Evolutionary conservation across 371 early-diverging fungal species (phyloP).

Genomic region (Thermomucor indicae-seudaticae): DNA sequence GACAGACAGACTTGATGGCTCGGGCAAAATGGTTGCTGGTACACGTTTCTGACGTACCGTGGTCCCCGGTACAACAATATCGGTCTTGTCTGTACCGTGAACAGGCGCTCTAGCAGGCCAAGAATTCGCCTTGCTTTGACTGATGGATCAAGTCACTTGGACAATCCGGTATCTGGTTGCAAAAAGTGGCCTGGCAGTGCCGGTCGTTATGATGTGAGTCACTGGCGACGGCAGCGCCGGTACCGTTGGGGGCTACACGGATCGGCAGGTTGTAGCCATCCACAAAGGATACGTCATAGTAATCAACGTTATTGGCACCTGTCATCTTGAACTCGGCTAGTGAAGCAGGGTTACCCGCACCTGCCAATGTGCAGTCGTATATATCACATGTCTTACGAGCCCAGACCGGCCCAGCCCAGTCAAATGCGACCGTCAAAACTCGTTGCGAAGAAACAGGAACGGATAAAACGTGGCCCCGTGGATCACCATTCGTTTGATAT

Average conservation of each 20-base stretch:
- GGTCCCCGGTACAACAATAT: constrained; percentile 25
- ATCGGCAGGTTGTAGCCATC: constrained; percentile 42
- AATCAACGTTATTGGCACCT: constrained; percentile 23
- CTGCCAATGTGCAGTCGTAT: constrained; percentile 16
- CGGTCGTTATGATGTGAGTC: too few species aligned
- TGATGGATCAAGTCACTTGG: constrained; percentile 11
- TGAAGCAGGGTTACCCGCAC: constrained; percentile 27
- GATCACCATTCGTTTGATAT: constrained; percentile 23
- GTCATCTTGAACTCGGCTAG: constrained; percentile 37
- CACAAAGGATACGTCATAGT: constrained; percentile 41
- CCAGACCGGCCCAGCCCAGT: constrained; percentile 36
- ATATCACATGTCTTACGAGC: constrained; percentile 23
- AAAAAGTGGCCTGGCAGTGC: constrained; percentile 21
- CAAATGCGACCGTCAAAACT: constrained; percentile 3
- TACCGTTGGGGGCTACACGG: constrained; percentile 12
- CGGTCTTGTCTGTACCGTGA: constrained; percentile 18
- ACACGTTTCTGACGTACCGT: constrained; percentile 20
- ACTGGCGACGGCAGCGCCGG: not conserved
- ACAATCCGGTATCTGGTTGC: constrained; percentile 11
- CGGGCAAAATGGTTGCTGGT: constrained; percentile 11
- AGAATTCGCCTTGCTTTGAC: constrained; percentile 13
- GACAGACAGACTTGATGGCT: constrained; percentile 23
- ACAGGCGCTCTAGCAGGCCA: constrained; percentile 32
- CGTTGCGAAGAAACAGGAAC: constrained; percentile 1
- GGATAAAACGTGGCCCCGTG: constrained; percentile 2